Percentiles rank a stretch among this genome's conserved stretches.
Conservation (phyloP, 1,284 basidiomycete genomes). For the Phlebopus sp. region DNA sequence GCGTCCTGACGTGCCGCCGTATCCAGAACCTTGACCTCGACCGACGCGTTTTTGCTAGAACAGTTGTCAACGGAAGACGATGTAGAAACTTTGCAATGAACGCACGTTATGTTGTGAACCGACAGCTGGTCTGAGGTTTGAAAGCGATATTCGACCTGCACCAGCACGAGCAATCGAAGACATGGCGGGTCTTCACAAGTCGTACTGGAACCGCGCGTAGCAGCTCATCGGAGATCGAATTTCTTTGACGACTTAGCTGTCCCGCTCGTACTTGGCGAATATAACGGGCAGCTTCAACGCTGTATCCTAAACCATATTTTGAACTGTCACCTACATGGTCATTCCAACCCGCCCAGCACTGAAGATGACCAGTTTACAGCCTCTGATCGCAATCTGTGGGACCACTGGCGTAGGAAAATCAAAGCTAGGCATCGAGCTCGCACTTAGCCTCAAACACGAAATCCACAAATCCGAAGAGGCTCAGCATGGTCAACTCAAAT, state of each 20-base stretch:
- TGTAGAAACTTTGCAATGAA: not conserved
- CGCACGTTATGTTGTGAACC: constrained; percentile 64
- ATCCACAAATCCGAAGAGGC: constrained; percentile 5
- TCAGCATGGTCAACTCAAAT: constrained; percentile 33
- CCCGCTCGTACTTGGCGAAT: too few relatives aligned
- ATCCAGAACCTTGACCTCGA: constrained; percentile 86
- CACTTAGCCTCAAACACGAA: constrained; percentile 49
- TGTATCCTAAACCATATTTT: not conserved
- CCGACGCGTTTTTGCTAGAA: constrained; percentile 89
- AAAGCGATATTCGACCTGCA: constrained; percentile 47
- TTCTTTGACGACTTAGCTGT: too few relatives aligned
- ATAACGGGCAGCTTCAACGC: not conserved
- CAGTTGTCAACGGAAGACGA: constrained; percentile 2
- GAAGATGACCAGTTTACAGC: constrained; percentile 33
- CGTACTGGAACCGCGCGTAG: too few relatives aligned
- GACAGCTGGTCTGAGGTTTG: constrained; percentile 59
- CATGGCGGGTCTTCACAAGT: constrained; percentile 23
- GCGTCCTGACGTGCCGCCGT: constrained; percentile 89
- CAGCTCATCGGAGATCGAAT: constrained; percentile 1
- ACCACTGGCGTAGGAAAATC: constrained; percentile 98
- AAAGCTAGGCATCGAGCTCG: constrained; percentile 87
- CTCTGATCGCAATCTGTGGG: constrained; percentile 85
- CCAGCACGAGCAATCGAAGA: constrained; percentile 29
- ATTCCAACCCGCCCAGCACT: not conserved
- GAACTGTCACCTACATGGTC: not conserved